Base-by-base conservation (phyloP, 176 grass and related monocot genomes). In the Juncus effusus region DNA sequence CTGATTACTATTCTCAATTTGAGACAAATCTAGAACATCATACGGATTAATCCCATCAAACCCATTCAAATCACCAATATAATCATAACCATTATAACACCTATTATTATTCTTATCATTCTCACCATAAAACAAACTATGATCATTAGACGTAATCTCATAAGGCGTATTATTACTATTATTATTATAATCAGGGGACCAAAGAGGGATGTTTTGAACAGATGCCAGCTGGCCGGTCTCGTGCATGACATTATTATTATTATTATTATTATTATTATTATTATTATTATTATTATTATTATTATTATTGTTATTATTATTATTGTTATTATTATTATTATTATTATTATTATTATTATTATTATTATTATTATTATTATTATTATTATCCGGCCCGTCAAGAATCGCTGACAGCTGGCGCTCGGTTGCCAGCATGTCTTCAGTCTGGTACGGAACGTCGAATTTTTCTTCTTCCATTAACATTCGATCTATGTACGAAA, bases 391-490 rank as follows among this genome's bases (percentile, higher is more conserved):
- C 59, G 53, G 55, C 36, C 75, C 51, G 38, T 57, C 63, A 49
- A 94, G 83, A 54, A 94, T 83, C 8, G 76, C 64, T 0, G 59
- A 72, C 54, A 83, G 85, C 0, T 74, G 82, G 58, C 80, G 50
- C 76, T 85, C 79, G 3, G 82, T 78, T 38, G 16, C 69, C 41
- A 85, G 59, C 49, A 88, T 65, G 13, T 80, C 74, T 2, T 82
- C 82, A 13, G 76, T 76, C 63, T 86, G 67, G 51, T 76, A 82
- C 45, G 80, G 82, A 76, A 79, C 82, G 12, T 86, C 82, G 49
- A 80, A 74, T 40, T 77, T 76, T 73, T 95, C 80, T 14, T 95
- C 90, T 73, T 95, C 90, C 85, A 89, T 86, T 61, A 95, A 79
- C 79, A 95, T 80, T 41, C 51, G 70, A 4, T 81, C 65, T 19